These are phyloP conservation scores for Arabis hirsuta DNA, from an alignment of 345 rosid species.

Conservation along the genomic window DNA sequence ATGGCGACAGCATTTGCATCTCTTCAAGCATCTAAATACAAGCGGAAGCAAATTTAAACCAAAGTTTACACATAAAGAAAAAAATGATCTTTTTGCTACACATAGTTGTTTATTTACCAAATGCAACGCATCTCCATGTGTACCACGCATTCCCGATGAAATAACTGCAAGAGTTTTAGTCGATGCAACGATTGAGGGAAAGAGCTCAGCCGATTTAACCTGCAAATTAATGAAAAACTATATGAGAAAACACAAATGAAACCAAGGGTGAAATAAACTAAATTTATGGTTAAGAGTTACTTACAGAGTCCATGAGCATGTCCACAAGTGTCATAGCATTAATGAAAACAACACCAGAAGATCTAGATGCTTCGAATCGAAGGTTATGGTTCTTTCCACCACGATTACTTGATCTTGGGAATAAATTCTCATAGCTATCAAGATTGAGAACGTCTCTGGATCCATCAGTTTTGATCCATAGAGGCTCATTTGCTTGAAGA, in stretches of 20 bases:
- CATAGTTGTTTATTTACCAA: constrained; percentile 16
- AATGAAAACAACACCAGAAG: constrained; percentile 78
- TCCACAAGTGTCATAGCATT: constrained; percentile 74
- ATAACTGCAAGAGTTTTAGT: constrained; percentile 75
- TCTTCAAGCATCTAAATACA: constrained; percentile 68
- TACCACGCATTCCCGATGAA: constrained; percentile 60
- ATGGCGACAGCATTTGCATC: constrained; percentile 85
- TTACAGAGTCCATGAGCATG: constrained; percentile 90
- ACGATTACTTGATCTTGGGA: constrained; percentile 62
- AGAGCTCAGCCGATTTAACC: constrained; percentile 79
- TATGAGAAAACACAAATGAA: neutral
- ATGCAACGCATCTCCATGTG: constrained; percentile 50
- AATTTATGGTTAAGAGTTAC: constrained; percentile 27
- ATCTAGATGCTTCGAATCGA: constrained; percentile 80
- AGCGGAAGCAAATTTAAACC: constrained; percentile 1
- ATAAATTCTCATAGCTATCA: constrained; percentile 61
- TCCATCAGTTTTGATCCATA: constrained; percentile 68
- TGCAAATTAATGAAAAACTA: constrained; percentile 40
- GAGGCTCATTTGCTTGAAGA: constrained; percentile 75
- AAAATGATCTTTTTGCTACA: neutral
- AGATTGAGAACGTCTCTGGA: constrained; percentile 71
- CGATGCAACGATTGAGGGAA: constrained; percentile 68
- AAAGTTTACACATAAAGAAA: neutral
- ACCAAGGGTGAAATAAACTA: neutral
- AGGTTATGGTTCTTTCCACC: constrained; percentile 58